Base-by-base conservation (phyloP, 2,329 filamentous ascomycete genomes). In the Dothideomycetes sp. region DNA sequence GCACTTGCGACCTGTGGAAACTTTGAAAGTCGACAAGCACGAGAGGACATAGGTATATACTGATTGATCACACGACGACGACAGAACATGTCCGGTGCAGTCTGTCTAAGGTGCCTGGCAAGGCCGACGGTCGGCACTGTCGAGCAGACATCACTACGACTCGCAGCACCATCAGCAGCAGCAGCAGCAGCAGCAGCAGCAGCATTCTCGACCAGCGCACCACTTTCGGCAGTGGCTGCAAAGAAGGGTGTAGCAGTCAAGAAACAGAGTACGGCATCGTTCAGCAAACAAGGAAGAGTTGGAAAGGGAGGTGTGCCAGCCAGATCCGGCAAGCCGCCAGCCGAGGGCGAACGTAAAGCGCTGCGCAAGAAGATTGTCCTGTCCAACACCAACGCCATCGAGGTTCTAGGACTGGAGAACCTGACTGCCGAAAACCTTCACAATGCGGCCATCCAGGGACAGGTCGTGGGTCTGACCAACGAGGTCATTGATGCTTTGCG, bases 341-440 rank as follows among this genome's bases (percentile, higher is more conserved):
- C 50, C 10, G 71, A 77, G 3, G 89, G 88, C 50, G 88, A 95
- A 70, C 78, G 88, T 50, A 94, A 87, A 65, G 84, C 84, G 19
- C 70, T 84, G 58, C 80, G 87, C 50, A 94, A 93, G 69, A 79
- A 84, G 51, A 84, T 98, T 54, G 79, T 93, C 45, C 77, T 98
- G 46, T 89, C 82, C 69, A 98, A 96, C 66, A 83, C 84, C 62
- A 96, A 94, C 64, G 91, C 91, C 35, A 68, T 95, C 25, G 76
- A 81, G 45, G 82, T 96, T 6, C 58, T 69, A 17, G 82, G 77
- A 9, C 69, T 94, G 51, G 64, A 71, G 45, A 72, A 80, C 34
- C 56, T 94, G 41, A 70, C 64, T 10, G 57, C 63, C 8, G 66
- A 72, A 47, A 73, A 70, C 30, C 65, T 81, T 63, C 61, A 71